Evolutionary conservation across 306 rosid genomes (phyloP), one percentile per base, ranked within the genome.

Genomic region (Gleditsia sinensis): DNA sequence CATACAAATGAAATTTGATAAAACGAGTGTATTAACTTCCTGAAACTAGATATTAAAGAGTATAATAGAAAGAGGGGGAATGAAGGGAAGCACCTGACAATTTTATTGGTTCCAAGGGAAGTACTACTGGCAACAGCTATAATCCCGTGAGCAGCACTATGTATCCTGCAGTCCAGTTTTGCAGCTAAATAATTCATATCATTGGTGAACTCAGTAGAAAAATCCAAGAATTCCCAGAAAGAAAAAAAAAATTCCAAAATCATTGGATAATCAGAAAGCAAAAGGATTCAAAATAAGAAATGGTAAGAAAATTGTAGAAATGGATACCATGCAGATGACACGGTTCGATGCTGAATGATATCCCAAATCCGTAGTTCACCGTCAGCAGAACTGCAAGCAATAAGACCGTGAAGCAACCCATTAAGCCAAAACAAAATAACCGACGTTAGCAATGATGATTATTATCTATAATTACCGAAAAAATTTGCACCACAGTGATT

Each of bases 291-390:
- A 50, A 45, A 51, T 4, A 59, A 14, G 1, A 46, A 78, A 45
- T 20, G 2, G 12, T 36, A 60, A 9, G 0, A 69, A 28, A 58
- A 3, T 27, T 14, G 46, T 7, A 64, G 33, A 72, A 78, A 19
- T 19, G 11, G 61, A 55, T 80, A 89, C 95, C 96, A 89, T 13
- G 93, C 88, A 7, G 99, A 94, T 20, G 92, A 90, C 55, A 88
- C 13, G 1, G 99, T 94, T 57, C 92, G 89, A 55, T 88, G 89
- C 78, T 84, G 95, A 64, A 83, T 60, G 1, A 90, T 90, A 67
- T 94, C 95, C 97, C 97, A 94, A 75, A 92, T 88, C 65, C 92
- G 83, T 65, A 94, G 67, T 80, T 92, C 99, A 70, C 97, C 99
- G 12, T 91, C 96, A 45, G 95, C 75, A 13, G 98, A 90, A 69